These are phyloP conservation scores for Thalassiosira sp. DNA, from an alignment of 352 stramenopile genomes.

Conservation along the genomic window DNA sequence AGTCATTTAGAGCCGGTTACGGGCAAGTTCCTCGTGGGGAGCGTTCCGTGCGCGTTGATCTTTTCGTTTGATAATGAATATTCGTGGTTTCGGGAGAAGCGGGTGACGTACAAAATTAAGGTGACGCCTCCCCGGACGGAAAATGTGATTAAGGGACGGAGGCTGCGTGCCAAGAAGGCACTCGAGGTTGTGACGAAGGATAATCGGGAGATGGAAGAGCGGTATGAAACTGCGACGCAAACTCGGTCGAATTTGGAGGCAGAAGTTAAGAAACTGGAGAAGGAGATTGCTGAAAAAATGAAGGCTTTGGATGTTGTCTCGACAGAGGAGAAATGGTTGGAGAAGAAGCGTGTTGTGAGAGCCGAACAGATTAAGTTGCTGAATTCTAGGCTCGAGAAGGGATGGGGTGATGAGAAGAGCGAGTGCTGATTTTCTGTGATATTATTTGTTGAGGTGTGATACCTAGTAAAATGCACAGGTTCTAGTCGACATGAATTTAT, in stretches of 20 bases:
- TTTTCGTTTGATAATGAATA: slow-evolving; percentile 83
- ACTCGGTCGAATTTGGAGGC: slow-evolving; percentile 39
- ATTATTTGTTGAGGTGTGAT: neutral
- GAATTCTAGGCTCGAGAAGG: slow-evolving; percentile 58
- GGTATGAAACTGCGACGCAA: slow-evolving; percentile 26
- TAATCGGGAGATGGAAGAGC: slow-evolving; percentile 30
- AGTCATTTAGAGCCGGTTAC: slow-evolving; percentile 64
- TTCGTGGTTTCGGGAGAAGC: slow-evolving; percentile 80
- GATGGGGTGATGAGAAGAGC: slow-evolving; percentile 63
- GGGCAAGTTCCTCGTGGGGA: slow-evolving; percentile 80
- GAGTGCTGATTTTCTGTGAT: slow-evolving; percentile 2
- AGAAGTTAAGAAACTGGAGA: slow-evolving; percentile 55
- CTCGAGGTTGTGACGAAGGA: slow-evolving; percentile 64
- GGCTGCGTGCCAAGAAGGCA: slow-evolving; percentile 66
- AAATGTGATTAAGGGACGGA: slow-evolving; percentile 59
- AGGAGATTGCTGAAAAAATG: slow-evolving; percentile 61
- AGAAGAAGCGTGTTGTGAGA: slow-evolving; percentile 57
- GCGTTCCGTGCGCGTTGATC: slow-evolving; percentile 71
- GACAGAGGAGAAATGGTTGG: slow-evolving; percentile 67
- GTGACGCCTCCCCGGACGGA: slow-evolving; percentile 66
- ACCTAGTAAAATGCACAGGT: too few relatives aligned
- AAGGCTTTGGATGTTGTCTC: slow-evolving; percentile 52
- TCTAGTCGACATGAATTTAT: too few relatives aligned
- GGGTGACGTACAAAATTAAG: slow-evolving; percentile 72
- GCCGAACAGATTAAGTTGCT: slow-evolving; percentile 66